These are phyloP conservation scores for Pythium insidiosum DNA, from an alignment of 352 stramenopile species.

Conservation along the genomic window DNA sequence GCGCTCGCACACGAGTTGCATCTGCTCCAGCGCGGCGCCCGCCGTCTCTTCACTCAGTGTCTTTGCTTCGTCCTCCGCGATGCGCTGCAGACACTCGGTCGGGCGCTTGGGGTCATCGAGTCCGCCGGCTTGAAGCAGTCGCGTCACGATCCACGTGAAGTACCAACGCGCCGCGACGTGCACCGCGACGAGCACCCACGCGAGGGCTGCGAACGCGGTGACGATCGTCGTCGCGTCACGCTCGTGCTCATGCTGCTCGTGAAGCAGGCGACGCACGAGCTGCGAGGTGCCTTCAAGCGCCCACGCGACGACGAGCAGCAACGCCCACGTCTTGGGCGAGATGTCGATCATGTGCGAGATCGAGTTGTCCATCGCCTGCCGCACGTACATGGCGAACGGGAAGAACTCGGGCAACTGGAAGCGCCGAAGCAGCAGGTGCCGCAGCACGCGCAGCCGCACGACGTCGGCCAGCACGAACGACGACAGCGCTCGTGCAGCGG, in stretches of 20 bases:
- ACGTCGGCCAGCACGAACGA: constrained; percentile 5
- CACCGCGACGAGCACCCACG: constrained; percentile 5
- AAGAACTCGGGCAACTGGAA: constrained; percentile 9
- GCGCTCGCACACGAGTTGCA: constrained; percentile 3
- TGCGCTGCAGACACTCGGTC: constrained; percentile 5
- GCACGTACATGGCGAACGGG: neutral
- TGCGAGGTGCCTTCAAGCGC: too few species aligned
- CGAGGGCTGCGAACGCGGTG: constrained; percentile 8
- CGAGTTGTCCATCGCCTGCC: too few species aligned
- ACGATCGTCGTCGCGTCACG: too few species aligned
- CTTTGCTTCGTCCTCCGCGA: constrained; percentile 7
- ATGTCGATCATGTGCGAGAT: constrained; percentile 72
- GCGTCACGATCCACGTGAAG: constrained; percentile 1
- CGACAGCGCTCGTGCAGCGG: constrained; percentile 1
- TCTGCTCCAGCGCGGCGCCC: constrained; percentile 8
- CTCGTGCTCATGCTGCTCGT: constrained; percentile 4
- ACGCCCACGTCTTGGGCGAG: constrained; percentile 50
- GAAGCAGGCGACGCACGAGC: constrained; percentile 1
- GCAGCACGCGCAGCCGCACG: neutral
- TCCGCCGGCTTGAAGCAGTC: constrained; percentile 6
- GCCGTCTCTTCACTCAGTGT: constrained; percentile 8
- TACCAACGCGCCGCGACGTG: constrained; percentile 8
- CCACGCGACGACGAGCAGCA: too few species aligned
- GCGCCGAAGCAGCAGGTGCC: constrained; percentile 9
- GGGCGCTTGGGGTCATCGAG: constrained; percentile 6